Percentiles rank a stretch among this genome's conserved stretches.
Conservation (phyloP, 129 eudicot species). For the Helichrysum umbraculigerum region DNA sequence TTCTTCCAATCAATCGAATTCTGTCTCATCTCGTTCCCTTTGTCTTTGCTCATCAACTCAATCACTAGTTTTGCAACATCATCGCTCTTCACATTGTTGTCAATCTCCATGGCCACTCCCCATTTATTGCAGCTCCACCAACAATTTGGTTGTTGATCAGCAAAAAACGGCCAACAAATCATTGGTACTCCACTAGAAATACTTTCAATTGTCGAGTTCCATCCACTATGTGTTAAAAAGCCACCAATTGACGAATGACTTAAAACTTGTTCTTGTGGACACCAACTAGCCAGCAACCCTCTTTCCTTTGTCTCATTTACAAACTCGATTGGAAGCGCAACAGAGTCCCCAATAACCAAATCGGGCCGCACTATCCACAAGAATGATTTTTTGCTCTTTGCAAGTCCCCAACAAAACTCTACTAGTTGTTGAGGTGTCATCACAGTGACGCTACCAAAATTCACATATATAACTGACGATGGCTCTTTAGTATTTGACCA, state of each 20-base stretch:
- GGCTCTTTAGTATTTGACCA: slow-evolving; percentile 42
- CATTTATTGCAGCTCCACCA: slow-evolving; percentile 33
- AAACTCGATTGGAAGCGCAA: slow-evolving; percentile 28
- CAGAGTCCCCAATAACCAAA: slow-evolving; percentile 32
- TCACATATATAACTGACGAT: slow-evolving; percentile 47
- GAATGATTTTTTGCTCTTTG: slow-evolving; percentile 27
- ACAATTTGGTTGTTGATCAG: slow-evolving; percentile 35
- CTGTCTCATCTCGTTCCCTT: slow-evolving; percentile 24
- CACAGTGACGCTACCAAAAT: slow-evolving; percentile 47
- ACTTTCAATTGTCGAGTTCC: slow-evolving; percentile 37
- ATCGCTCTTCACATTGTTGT: slow-evolving; percentile 25
- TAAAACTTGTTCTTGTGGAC: slow-evolving; percentile 37
- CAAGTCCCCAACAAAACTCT: slow-evolving; percentile 47
- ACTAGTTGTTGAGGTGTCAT: slow-evolving; percentile 33
- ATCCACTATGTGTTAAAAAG: slow-evolving; percentile 36
- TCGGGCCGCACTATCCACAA: slow-evolving; percentile 40
- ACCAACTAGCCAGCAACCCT: slow-evolving; percentile 31
- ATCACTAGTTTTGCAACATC: slow-evolving; percentile 29
- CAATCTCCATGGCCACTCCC: slow-evolving; percentile 33
- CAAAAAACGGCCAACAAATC: slow-evolving; percentile 43
- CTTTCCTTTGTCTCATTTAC: slow-evolving; percentile 20
- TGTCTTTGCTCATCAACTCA: slow-evolving; percentile 35
- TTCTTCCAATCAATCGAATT: slow-evolving; percentile 28
- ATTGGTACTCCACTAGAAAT: slow-evolving; percentile 34
- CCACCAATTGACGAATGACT: slow-evolving; percentile 31